Percentiles rank a stretch among this genome's conserved stretches.
Conservation (phyloP, 441 rosid genomes). For the Dalechampia spathulata region DNA sequence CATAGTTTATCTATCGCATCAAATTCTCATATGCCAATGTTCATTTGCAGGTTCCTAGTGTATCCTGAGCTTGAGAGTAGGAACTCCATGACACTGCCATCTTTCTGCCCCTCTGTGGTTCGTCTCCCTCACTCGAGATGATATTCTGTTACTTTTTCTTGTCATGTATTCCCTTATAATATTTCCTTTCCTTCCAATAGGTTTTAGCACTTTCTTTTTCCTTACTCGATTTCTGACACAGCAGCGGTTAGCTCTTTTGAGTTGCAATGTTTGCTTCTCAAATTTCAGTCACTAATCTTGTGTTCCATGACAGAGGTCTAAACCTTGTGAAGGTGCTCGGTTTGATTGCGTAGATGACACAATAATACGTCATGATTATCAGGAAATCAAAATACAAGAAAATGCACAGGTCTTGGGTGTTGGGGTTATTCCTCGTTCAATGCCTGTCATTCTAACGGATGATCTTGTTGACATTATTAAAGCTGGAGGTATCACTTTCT, state of each 20-base stretch:
- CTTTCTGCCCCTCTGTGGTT: constrained; percentile 91
- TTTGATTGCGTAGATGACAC: constrained; percentile 68
- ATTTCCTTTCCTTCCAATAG: neutral
- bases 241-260: constrained; percentile 1
- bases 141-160: neutral
- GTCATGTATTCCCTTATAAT: neutral
- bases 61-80: constrained; percentile 91
- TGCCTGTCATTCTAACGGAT: constrained; percentile 67
- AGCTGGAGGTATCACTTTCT: constrained; percentile 75
- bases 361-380: constrained; percentile 76
- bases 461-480: constrained; percentile 96
- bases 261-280: neutral
- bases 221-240: neutral
- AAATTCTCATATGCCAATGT: constrained; percentile 6
- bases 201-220: too few relatives aligned
- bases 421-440: constrained; percentile 95
- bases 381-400: constrained; percentile 97
- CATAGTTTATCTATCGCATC: neutral
- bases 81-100: constrained; percentile 69
- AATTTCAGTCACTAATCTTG: constrained; percentile 7
- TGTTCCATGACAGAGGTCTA: constrained; percentile 44
- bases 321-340: constrained; percentile 69
- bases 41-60: constrained; percentile 60
- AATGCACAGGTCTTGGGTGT: constrained; percentile 86
- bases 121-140: constrained; percentile 2